phyloP scores from a whole-genome alignment of 352 stramenopile genomes.

The Blastocystis sp. region DNA sequence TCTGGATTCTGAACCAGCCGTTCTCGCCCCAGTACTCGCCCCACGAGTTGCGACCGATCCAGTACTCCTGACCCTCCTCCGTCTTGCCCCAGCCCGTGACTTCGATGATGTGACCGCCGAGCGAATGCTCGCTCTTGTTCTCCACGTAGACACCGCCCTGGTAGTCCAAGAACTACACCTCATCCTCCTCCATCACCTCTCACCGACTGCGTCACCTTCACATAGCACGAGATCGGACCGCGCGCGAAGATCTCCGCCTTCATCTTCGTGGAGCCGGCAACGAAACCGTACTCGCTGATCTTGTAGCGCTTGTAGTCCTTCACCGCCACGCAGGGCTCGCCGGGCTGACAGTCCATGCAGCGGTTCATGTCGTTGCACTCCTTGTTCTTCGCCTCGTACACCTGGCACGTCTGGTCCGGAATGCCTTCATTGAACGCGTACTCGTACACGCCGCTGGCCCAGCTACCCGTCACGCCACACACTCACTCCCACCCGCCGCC shows the following conservation, averaged over 20 bases:
- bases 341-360: constrained; percentile 78
- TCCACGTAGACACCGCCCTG: constrained; percentile 84
- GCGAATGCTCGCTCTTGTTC: constrained; percentile 80
- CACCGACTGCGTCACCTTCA: constrained; percentile 82
- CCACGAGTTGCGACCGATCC: constrained; percentile 89
- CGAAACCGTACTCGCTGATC: constrained; percentile 86
- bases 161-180: constrained; percentile 86
- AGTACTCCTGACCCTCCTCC: constrained; percentile 87
- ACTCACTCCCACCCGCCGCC: constrained; percentile 80
- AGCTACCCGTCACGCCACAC: constrained; percentile 81
- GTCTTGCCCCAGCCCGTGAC: constrained; percentile 86
- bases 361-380: constrained; percentile 82
- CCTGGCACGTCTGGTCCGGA: constrained; percentile 88
- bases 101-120: constrained; percentile 88
- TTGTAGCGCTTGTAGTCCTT: constrained; percentile 87
- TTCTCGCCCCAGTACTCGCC: constrained; percentile 89
- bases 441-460: constrained; percentile 87
- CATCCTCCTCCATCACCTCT: too few relatives aligned
- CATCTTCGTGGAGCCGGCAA: constrained; percentile 85
- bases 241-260: constrained; percentile 89
- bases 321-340: constrained; percentile 81
- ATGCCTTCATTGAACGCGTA: constrained; percentile 87
- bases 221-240: constrained; percentile 85
- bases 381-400: constrained; percentile 86
- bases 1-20: constrained; percentile 88